Percentiles rank a stretch among this genome's conserved stretches.
These are phyloP conservation scores for Jimgerdemannia flammicorona DNA, from an alignment of 192 early-diverging fungal species.

Conservation along the genomic window DNA sequence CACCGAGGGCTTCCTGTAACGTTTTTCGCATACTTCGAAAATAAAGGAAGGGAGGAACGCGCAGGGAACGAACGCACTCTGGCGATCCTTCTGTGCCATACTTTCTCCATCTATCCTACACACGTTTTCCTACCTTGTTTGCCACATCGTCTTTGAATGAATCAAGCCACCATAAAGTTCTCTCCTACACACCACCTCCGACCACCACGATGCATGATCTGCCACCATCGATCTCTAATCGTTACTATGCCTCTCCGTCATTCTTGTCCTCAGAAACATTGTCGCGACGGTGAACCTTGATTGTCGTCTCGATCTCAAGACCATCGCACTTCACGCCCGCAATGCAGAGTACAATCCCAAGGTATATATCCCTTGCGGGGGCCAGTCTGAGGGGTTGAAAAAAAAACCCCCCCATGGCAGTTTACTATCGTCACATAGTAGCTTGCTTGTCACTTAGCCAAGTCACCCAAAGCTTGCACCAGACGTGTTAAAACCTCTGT, in stretches of 20 bases:
- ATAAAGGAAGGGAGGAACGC: conserved; percentile 2
- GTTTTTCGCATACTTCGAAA: background rate
- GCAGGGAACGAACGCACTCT: background rate
- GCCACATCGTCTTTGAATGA: background rate
- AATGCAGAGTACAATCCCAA: conserved; percentile 99
- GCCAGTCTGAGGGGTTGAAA: background rate
- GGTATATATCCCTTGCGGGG: conserved; percentile 47
- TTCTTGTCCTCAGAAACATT: conserved; percentile 71
- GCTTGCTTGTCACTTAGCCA: too few species aligned
- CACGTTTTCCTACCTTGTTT: background rate
- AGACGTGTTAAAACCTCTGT: background rate
- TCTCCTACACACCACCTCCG: too few species aligned
- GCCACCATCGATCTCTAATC: background rate
- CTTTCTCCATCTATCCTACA: background rate
- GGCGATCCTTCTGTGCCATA: conserved; percentile 3
- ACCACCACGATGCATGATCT: background rate
- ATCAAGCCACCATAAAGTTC: too few species aligned
- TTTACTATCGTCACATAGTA: background rate
- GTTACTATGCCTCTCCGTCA: conserved; percentile 4
- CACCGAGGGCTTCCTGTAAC: background rate
- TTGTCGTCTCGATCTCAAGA: conserved; percentile 95
- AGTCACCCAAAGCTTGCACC: background rate
- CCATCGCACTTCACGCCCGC: conserved; percentile 97
- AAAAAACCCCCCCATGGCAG: background rate
- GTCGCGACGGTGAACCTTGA: conserved; percentile 99